Conservation (phyloP, 768 basidiomycete species). For the Mycena olivaceomarginata region DNA sequence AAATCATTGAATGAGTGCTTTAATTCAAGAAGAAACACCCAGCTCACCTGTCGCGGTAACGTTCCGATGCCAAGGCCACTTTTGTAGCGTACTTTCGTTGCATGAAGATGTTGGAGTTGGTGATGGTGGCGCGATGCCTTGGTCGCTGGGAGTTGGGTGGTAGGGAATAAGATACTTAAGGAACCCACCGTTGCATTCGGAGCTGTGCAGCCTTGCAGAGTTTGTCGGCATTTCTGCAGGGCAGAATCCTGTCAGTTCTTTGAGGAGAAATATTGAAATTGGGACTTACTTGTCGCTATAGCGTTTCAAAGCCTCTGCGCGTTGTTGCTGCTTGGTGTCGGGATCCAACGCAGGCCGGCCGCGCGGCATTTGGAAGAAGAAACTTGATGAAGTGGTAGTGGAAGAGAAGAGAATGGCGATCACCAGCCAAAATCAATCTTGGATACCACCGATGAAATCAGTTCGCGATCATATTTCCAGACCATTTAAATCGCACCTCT, state of each 20-base stretch:
- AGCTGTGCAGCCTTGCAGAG: background rate
- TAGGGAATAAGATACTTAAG: background rate
- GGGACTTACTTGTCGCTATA: background rate
- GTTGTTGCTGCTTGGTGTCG: no score
- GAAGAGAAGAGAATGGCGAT: no score
- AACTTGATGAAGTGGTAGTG: no score
- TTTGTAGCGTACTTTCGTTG: background rate
- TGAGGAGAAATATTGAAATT: background rate
- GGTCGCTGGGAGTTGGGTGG: background rate
- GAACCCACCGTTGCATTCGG: background rate
- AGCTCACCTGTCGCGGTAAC: background rate
- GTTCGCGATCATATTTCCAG: no score
- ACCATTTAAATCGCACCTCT: no score
- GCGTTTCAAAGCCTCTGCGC: no score
- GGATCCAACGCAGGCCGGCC: no score
- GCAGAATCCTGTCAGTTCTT: background rate
- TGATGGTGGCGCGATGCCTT: background rate
- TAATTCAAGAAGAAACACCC: background rate
- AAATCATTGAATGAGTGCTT: no score
- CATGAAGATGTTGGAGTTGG: background rate
- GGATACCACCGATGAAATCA: no score
- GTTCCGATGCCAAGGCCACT: background rate
- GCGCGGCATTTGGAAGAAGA: no score
- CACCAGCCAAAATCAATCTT: no score
- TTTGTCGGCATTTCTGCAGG: background rate